A percentile compares a stretch with the other conserved stretches of the same genome.
phyloP scores from a whole-genome alignment of 2,329 filamentous ascomycete species.

The Phaeosphaeriaceae sp. region DNA sequence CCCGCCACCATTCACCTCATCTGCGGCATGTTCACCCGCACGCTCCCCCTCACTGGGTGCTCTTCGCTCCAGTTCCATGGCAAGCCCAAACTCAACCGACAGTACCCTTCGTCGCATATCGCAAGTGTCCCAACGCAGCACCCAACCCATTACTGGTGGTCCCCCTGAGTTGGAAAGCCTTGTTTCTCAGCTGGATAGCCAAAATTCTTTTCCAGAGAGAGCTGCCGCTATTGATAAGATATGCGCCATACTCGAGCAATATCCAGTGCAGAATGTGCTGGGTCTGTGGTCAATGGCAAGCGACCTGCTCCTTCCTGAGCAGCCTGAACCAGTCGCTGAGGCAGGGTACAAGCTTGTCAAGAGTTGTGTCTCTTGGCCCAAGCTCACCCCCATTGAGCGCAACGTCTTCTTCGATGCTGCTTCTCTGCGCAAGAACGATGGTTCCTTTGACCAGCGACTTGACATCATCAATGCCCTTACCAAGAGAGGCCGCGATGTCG shows the following conservation, averaged over 20 bases:
- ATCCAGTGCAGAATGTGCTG: conserved; percentile 46
- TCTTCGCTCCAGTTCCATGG: conserved; percentile 25
- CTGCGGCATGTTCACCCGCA: conserved; percentile 38
- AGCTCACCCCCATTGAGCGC: conserved; percentile 45
- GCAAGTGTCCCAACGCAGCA: conserved; percentile 26
- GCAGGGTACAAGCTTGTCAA: conserved; percentile 45
- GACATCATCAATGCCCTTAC: conserved; percentile 46
- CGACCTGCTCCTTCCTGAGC: conserved; percentile 45
- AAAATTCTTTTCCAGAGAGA: conserved; percentile 34
- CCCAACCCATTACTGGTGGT: conserved; percentile 38
- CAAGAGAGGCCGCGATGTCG: conserved; percentile 46
- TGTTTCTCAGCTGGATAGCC: conserved; percentile 37
- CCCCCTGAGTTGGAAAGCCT: conserved; percentile 45
- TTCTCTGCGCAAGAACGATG: conserved; percentile 32
- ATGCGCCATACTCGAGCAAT: conserved; percentile 42
- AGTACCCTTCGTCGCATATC: conserved; percentile 35
- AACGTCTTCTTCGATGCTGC: conserved; percentile 48
- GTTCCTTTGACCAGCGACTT: conserved; percentile 41
- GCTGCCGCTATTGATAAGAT: conserved; percentile 42
- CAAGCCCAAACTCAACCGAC: conserved; percentile 34
- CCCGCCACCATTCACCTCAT: conserved; percentile 39
- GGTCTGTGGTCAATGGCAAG: conserved; percentile 46
- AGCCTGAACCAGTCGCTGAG: conserved; percentile 40
- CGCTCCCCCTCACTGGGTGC: conserved; percentile 37
- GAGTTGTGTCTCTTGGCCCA: conserved; percentile 40